Conservation (phyloP, 2,329 filamentous ascomycete genomes). For the Penicillium sp. region DNA sequence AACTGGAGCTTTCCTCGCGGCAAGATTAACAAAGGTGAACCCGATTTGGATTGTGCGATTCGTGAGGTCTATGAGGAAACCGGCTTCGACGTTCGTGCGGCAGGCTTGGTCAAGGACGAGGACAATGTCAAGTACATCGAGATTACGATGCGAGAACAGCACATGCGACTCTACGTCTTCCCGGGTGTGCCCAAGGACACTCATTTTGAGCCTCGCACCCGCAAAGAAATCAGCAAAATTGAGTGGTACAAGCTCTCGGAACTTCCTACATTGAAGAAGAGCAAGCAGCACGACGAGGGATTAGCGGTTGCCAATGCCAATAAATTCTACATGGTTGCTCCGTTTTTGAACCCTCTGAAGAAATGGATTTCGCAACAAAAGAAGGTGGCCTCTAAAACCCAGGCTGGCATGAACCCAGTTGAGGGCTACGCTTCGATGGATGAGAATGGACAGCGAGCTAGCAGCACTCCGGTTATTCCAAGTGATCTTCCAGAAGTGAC, state of each 20-base stretch:
- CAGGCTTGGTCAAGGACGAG: conserved; percentile 69
- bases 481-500: conserved; percentile 43
- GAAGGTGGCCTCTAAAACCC: conserved; percentile 60
- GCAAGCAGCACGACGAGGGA: conserved; percentile 61
- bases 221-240: conserved; percentile 97
- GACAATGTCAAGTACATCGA: conserved; percentile 77
- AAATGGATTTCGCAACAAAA: conserved; percentile 86
- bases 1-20: conserved; percentile 96
- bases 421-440: conserved; percentile 57
- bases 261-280: conserved; percentile 73
- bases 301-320: conserved; percentile 60
- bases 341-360: conserved; percentile 78
- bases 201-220: conserved; percentile 79
- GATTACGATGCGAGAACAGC: conserved; percentile 84
- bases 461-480: conserved; percentile 19
- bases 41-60: conserved; percentile 87
- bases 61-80: conserved; percentile 96
- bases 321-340: conserved; percentile 98
- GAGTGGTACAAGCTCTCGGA: conserved; percentile 90
- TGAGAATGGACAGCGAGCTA: conserved; percentile 39
- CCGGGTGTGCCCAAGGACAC: conserved; percentile 82
- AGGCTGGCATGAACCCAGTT: conserved; percentile 42
- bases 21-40: conserved; percentile 97
- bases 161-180: conserved; percentile 89
- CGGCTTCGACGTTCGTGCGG: conserved; percentile 72